These are phyloP conservation scores for Gracilariopsis chorda DNA, from an alignment of 23 red algal genomes.

Conservation along the genomic window DNA sequence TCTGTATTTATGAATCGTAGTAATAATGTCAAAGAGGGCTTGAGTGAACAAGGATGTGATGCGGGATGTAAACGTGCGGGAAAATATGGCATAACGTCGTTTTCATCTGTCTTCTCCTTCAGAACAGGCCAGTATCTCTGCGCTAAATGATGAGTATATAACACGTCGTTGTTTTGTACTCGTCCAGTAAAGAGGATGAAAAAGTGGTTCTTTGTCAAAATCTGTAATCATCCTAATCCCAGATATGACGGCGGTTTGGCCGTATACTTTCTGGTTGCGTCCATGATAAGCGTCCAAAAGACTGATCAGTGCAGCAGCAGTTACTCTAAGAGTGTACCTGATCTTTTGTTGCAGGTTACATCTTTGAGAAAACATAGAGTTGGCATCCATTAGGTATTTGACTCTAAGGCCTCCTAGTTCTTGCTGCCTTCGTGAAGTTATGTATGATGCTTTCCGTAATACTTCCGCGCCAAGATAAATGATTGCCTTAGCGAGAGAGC, in stretches of 20 bases:
- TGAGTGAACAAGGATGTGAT: not conserved
- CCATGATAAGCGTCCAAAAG: not conserved
- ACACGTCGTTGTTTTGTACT: constrained; percentile 1
- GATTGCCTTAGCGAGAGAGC: not conserved
- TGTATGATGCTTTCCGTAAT: not conserved
- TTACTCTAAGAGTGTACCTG: not conserved
- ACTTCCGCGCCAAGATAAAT: not conserved
- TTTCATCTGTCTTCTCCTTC: constrained; percentile 13
- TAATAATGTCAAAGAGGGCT: constrained; percentile 9
- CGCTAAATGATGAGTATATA: constrained; percentile 12
- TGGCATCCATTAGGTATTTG: not conserved
- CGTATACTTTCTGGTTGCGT: not conserved
- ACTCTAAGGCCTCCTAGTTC: not conserved
- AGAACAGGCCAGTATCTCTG: constrained; percentile 13
- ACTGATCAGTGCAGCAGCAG: not conserved
- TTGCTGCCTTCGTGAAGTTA: not conserved
- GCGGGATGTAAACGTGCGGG: not conserved
- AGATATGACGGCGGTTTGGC: not conserved
- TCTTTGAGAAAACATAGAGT: not conserved
- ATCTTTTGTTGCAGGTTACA: not conserved
- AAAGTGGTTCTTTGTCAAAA: not conserved
- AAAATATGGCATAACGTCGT: not conserved
- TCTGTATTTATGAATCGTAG: not conserved
- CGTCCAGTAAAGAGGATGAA: constrained; percentile 8
- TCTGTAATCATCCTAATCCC: not conserved